A percentile compares a stretch with the other conserved stretches of the same genome.
These are phyloP conservation scores for Phialemoniopsis sp. DNA, from an alignment of 2,329 filamentous ascomycete genomes.

Conservation along the genomic window DNA sequence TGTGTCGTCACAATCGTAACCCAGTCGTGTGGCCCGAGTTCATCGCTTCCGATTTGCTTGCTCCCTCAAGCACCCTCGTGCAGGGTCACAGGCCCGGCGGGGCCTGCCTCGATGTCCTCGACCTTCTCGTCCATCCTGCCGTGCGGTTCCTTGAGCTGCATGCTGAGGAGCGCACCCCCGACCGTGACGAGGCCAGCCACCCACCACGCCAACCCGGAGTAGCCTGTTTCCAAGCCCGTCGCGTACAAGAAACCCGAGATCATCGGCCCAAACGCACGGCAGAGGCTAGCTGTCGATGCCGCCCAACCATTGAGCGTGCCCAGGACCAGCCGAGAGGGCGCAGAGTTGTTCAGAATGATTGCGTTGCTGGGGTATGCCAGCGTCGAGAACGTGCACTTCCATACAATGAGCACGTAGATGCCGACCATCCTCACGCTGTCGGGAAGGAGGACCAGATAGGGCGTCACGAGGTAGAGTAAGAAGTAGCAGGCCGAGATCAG, in stretches of 20 bases:
- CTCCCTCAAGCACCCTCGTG: not conserved
- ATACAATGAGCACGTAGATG: constrained; percentile 74
- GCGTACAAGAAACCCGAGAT: constrained; percentile 84
- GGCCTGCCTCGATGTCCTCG: constrained; percentile 30
- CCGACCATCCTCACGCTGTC: constrained; percentile 65
- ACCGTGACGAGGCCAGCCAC: constrained; percentile 73
- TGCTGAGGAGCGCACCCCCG: constrained; percentile 68
- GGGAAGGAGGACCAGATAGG: constrained; percentile 85
- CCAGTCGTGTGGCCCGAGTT: too few relatives aligned
- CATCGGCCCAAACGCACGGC: constrained; percentile 82
- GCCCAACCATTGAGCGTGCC: constrained; percentile 92
- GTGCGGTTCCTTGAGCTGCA: constrained; percentile 67
- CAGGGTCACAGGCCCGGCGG: constrained; percentile 1
- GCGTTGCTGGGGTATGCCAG: constrained; percentile 88
- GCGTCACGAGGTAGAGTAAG: constrained; percentile 78
- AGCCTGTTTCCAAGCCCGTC: constrained; percentile 72
- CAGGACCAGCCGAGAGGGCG: constrained; percentile 77
- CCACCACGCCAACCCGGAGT: constrained; percentile 93
- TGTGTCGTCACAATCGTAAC: too few relatives aligned
- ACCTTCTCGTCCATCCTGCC: constrained; percentile 34
- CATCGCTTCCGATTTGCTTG: not conserved
- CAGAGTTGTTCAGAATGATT: constrained; percentile 85
- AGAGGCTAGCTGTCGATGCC: constrained; percentile 85
- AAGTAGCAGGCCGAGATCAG: constrained; percentile 81
- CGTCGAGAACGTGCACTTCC: constrained; percentile 90